phyloP scores from a whole-genome alignment of 148 eudicot genomes.

The Fagopyrum esculentum region DNA sequence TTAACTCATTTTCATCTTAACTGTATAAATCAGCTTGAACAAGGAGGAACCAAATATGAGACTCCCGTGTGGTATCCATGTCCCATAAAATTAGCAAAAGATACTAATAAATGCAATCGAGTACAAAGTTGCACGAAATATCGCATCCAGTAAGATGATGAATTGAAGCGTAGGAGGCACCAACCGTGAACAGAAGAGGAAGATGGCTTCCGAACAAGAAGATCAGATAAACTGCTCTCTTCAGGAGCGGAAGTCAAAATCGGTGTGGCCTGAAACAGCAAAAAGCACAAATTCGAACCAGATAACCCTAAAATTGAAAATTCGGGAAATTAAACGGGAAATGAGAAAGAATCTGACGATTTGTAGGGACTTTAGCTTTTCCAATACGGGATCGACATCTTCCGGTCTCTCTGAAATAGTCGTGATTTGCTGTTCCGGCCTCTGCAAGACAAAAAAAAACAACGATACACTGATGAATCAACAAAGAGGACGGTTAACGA shows the following conservation, averaged over 20 bases:
- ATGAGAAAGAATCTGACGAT: conserved; percentile 37
- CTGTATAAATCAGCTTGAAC: background rate
- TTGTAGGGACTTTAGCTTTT: conserved; percentile 64
- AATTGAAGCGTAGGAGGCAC: background rate
- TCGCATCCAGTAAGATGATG: background rate
- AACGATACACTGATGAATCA: background rate
- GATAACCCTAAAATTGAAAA: background rate
- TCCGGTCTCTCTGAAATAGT: conserved; percentile 66
- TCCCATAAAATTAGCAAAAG: background rate
- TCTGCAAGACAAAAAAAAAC: conserved; percentile 19
- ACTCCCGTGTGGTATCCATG: background rate
- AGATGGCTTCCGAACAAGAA: conserved; percentile 73
- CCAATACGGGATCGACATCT: conserved; percentile 62
- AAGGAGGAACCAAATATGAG: background rate
- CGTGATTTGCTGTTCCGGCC: conserved; percentile 66
- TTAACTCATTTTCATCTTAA: background rate
- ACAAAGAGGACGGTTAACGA: background rate
- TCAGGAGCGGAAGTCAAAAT: conserved; percentile 54
- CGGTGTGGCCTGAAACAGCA: conserved; percentile 53
- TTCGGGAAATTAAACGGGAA: background rate
- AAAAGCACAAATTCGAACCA: conserved; percentile 6
- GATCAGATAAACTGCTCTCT: conserved; percentile 83
- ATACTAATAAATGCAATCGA: background rate
- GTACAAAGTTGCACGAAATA: background rate
- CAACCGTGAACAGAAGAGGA: conserved; percentile 47